Percentiles rank a stretch among this genome's conserved stretches.
phyloP scores from a whole-genome alignment of 1,284 basidiomycete species.

The Malassezia psittaci region DNA sequence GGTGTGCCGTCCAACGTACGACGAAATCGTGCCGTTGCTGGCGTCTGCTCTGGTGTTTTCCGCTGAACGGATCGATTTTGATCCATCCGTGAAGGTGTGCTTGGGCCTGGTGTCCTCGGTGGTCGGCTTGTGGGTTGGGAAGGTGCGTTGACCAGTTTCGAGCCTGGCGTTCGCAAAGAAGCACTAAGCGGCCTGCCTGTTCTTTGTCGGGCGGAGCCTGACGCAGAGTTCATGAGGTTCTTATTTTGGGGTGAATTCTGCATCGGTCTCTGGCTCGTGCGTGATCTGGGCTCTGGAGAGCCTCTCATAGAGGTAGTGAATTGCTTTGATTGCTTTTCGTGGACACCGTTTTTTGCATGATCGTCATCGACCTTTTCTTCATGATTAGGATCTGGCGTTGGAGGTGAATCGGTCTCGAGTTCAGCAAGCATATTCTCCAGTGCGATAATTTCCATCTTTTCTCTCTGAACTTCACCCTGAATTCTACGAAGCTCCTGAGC shows the following conservation, averaged over 20 bases:
- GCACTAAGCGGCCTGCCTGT: background rate
- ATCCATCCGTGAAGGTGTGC: background rate
- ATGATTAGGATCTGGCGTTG: no score
- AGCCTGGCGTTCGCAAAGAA: background rate
- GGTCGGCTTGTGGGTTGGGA: background rate
- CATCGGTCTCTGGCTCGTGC: no score
- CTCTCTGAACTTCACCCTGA: conserved; percentile 28
- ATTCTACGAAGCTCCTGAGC: conserved; percentile 16
- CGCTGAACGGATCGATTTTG: background rate
- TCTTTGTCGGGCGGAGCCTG: no score
- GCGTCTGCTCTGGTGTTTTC: background rate
- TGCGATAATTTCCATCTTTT: conserved; percentile 44
- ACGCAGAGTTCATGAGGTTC: background rate
- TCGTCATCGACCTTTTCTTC: no score
- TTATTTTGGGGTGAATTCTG: background rate
- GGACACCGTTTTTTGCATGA: no score
- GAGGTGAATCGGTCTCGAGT: conserved; percentile 9
- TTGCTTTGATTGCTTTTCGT: no score
- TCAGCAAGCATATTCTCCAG: conserved; percentile 39
- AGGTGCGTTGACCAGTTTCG: background rate
- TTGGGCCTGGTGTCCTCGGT: background rate
- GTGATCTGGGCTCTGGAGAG: no score
- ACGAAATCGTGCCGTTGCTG: background rate
- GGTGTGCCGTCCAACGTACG: conserved; percentile 3
- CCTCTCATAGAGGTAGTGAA: no score